phyloP scores from a whole-genome alignment of 2,329 filamentous ascomycete species.

The Incumbomyces lentus region DNA sequence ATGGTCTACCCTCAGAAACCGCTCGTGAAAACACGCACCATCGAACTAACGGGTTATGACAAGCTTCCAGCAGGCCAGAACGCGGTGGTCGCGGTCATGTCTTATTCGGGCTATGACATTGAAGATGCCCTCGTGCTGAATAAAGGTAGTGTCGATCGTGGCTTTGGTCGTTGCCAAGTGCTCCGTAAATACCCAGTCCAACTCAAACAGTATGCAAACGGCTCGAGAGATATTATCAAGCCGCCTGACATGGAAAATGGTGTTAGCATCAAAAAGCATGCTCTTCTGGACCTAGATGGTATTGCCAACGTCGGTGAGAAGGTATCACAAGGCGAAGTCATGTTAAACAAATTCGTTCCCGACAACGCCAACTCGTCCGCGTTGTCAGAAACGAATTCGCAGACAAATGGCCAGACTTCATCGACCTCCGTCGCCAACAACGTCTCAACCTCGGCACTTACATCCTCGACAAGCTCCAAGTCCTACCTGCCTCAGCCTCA shows the following conservation, averaged over 20 bases:
- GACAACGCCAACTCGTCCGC: conserved; percentile 64
- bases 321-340: conserved; percentile 68
- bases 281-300: conserved; percentile 71
- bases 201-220: conserved; percentile 81
- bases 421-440: not conserved
- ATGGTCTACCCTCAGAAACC: conserved; percentile 96
- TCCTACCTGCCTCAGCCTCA: conserved; percentile 32
- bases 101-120: conserved; percentile 97
- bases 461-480: conserved; percentile 19
- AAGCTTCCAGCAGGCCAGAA: conserved; percentile 95
- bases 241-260: conserved; percentile 55
- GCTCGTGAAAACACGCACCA: conserved; percentile 94
- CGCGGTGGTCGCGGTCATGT: conserved; percentile 97
- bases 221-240: conserved; percentile 50
- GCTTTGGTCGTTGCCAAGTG: conserved; percentile 95
- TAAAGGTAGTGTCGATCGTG: conserved; percentile 88
- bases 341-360: conserved; percentile 82
- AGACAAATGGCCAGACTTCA: conserved; percentile 23
- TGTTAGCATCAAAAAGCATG: conserved; percentile 56
- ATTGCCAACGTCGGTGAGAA: conserved; percentile 76
- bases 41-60: conserved; percentile 93
- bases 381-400: conserved; percentile 54
- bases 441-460: conserved; percentile 7
- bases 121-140: conserved; percentile 95
- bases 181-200: conserved; percentile 86